phyloP scores from a whole-genome alignment of 73 alveolate genomes.

The Tetrahymena elliotti region DNA sequence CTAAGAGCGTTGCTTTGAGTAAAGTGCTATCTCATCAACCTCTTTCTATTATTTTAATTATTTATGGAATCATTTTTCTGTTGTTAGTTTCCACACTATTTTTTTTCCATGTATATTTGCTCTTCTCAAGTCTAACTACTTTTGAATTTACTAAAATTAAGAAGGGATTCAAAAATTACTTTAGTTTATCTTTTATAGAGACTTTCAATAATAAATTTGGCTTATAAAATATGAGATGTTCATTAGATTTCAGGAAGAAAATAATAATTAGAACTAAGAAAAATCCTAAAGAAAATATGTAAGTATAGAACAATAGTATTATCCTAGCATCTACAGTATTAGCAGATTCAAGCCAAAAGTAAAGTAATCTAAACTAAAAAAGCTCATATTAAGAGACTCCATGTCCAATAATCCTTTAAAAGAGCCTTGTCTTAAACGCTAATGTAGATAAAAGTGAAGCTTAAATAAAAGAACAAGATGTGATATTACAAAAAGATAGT shows the following conservation, averaged over 20 bases:
- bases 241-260: not conserved
- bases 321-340: not conserved
- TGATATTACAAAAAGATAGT: not conserved
- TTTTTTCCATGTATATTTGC: not conserved
- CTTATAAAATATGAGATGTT: too few species aligned
- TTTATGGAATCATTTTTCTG: not conserved
- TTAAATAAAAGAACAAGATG: not conserved
- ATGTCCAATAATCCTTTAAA: not conserved
- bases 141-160: not conserved
- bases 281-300: not conserved
- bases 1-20: not conserved
- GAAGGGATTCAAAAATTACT: not conserved
- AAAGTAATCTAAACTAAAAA: too few species aligned
- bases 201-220: not conserved
- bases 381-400: not conserved
- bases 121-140: conserved; percentile 8
- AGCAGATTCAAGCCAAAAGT: not conserved
- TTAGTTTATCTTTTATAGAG: not conserved
- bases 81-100: not conserved
- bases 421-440: not conserved
- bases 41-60: not conserved
- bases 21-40: not conserved
- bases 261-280: not conserved
- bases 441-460: not conserved
- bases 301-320: not conserved